phyloP scores from a whole-genome alignment of 164 flowering plant genomes.

The Vitis rupestris region DNA sequence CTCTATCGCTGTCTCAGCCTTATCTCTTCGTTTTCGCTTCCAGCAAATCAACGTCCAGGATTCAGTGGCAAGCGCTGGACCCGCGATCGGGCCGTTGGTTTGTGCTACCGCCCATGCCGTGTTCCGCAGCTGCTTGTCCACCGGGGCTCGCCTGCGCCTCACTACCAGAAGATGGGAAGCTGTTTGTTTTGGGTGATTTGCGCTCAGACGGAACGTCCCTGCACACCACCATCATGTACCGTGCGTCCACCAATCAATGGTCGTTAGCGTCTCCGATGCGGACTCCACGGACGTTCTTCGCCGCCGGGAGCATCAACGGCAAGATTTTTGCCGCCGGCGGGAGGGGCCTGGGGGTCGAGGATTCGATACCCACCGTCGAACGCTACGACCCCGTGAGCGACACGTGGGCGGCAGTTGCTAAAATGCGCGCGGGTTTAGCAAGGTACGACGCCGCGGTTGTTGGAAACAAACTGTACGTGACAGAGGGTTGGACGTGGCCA shows the following conservation, averaged over 20 bases:
- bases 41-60: conserved; percentile 34
- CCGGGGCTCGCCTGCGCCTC: conserved; percentile 39
- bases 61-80: conserved; percentile 62
- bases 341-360: conserved; percentile 20
- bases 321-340: conserved; percentile 50
- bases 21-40: conserved; percentile 42
- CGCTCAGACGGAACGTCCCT: conserved; percentile 32
- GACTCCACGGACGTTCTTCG: conserved; percentile 36
- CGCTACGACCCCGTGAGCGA: conserved; percentile 33
- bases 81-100: conserved; percentile 49
- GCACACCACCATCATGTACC: conserved; percentile 21
- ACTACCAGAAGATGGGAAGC: conserved; percentile 31
- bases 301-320: conserved; percentile 33
- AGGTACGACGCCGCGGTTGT: conserved; percentile 47
- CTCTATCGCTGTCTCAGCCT: conserved; percentile 33
- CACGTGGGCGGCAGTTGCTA: conserved; percentile 33
- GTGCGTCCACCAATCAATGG: conserved; percentile 44
- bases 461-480: conserved; percentile 38
- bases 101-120: conserved; percentile 49
- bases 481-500: conserved; percentile 75
- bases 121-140: conserved; percentile 23
- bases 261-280: conserved; percentile 28
- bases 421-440: conserved; percentile 25
- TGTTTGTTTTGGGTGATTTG: conserved; percentile 50
- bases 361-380: conserved; percentile 34